Base-by-base conservation (phyloP, 176 grass and related monocot species). In the Pharus latifolius region DNA sequence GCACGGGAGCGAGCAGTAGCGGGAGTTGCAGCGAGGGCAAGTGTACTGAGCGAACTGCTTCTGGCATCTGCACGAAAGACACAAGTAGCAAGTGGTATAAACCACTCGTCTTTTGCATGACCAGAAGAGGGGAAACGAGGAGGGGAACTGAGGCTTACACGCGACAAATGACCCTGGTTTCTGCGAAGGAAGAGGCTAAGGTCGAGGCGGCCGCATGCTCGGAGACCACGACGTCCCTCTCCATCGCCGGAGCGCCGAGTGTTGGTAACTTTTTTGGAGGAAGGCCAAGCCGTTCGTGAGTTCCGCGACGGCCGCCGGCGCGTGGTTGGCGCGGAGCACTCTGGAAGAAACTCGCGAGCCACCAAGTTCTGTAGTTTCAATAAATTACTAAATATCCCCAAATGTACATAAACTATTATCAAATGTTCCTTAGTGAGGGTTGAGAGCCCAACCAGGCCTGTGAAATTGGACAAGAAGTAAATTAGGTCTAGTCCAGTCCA, bases 41-140 rank as follows among this genome's bases (percentile, higher is more conserved):
- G 89, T 98, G 78, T 98, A 98, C 72, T 93, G 89, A 10, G 94
- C 73, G 71, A 98, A 98, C 75, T 98, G 94, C 81, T 92, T 98
- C 84, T 98, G 94, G 61, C 94, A 98, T 82, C 94, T 98, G 65
- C 47, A 87, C 59, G 8, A 63, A 60, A 60, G n/a, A 55, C 33
- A 20, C 32, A 7, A 24, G 13, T 8, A 56, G 18, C 18, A 56
- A 14, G 18, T 19, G 33, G 4, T 32, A 5, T 63, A 25, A 46
- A 55, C 12, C 23, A 63, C 22, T 7, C 41, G 63, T 10, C n/a
- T 20, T 9, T 4, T 22, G 22, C 28, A 19, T 20, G n/a, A 13
- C 43, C 48, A 65, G 47, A 32, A 49, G 5, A 20, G 33, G 13
- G 17, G 55, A 65, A 63, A 26, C 10, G 20, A 50, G 22, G 35